These are phyloP conservation scores for Trichoderma erinaceum DNA, from an alignment of 495 filamentous ascomycete genomes.

Conservation along the genomic window DNA sequence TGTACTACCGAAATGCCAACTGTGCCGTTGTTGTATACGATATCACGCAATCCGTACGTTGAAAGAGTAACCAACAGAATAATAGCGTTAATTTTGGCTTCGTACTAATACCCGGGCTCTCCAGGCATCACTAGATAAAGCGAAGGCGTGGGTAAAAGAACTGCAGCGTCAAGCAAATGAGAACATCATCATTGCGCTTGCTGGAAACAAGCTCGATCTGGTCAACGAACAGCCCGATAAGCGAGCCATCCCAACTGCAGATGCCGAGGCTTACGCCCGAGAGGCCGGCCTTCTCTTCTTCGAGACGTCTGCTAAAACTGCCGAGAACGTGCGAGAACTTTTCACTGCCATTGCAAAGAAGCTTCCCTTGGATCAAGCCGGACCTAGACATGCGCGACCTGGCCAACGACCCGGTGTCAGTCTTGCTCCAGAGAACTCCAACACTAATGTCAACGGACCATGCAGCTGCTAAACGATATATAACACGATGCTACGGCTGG, in stretches of 20 bases:
- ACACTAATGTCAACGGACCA: conserved; percentile 64
- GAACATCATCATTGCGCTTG: conserved; percentile 97
- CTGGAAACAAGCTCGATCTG: conserved; percentile 95
- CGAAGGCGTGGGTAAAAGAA: conserved; percentile 99
- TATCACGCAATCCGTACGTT: conserved; percentile 91
- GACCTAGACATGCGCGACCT: conserved; percentile 71
- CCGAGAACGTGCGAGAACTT: conserved; percentile 88
- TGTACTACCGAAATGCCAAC: conserved; percentile 99
- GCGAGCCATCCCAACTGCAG: conserved; percentile 78
- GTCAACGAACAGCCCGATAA: conserved; percentile 87
- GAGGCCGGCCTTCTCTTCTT: conserved; percentile 95
- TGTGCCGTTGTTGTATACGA: conserved; percentile 99
- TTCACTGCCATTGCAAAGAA: conserved; percentile 99
- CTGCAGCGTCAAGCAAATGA: conserved; percentile 97
- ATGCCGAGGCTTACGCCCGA: conserved; percentile 89
- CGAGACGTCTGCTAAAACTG: conserved; percentile 94
- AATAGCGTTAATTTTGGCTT: conserved; percentile 7
- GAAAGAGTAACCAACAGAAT: neutral
- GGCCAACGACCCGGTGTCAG: conserved; percentile 75
- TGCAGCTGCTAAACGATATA: conserved; percentile 61
- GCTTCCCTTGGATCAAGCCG: conserved; percentile 88
- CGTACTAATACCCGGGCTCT: conserved; percentile 14
- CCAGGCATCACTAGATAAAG: conserved; percentile 93
- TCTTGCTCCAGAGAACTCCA: conserved; percentile 67
- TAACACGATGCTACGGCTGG: neutral